These are phyloP conservation scores for Phylloporus rhodoxanthus DNA, from an alignment of 768 basidiomycete genomes.

Conservation along the genomic window DNA sequence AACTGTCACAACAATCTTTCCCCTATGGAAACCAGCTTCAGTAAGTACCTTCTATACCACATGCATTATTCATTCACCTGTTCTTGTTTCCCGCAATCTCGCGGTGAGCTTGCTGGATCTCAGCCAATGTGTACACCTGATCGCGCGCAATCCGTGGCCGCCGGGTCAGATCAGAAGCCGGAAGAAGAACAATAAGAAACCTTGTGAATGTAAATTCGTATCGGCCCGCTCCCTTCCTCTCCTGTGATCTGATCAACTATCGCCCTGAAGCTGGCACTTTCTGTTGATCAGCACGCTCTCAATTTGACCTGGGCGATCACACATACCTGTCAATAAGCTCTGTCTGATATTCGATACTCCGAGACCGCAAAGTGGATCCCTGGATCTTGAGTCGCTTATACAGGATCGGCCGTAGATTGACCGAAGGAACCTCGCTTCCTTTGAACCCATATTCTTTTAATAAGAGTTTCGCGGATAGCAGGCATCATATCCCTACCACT, in stretches of 20 bases:
- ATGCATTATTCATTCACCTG: slow-evolving; percentile 26
- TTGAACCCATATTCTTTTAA: slow-evolving; percentile 16
- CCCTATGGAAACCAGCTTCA: slow-evolving; percentile 14
- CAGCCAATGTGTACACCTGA: slow-evolving; percentile 74
- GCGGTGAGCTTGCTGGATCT: slow-evolving; percentile 73
- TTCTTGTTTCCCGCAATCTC: slow-evolving; percentile 80
- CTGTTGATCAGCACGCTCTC: neutral
- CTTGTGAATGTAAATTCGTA: slow-evolving; percentile 76
- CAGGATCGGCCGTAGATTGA: slow-evolving; percentile 63
- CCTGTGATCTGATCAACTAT: slow-evolving; percentile 57
- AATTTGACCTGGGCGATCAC: neutral
- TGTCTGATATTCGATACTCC: slow-evolving; percentile 69
- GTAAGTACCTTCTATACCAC: neutral
- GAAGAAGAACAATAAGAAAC: slow-evolving; percentile 32
- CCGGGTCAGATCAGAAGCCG: slow-evolving; percentile 10
- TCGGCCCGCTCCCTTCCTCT: slow-evolving; percentile 47
- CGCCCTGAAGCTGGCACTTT: slow-evolving; percentile 45
- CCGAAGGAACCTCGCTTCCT: slow-evolving; percentile 48
- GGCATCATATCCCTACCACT: slow-evolving; percentile 46
- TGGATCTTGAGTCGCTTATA: slow-evolving; percentile 83
- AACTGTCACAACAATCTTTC: slow-evolving; percentile 30
- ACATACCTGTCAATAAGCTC: slow-evolving; percentile 57
- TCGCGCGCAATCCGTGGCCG: slow-evolving; percentile 6
- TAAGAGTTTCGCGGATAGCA: slow-evolving; percentile 15
- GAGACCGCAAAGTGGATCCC: slow-evolving; percentile 80